These are phyloP conservation scores for Scytalidium sp. DNA, from an alignment of 2,329 filamentous ascomycete genomes.

Conservation along the genomic window DNA sequence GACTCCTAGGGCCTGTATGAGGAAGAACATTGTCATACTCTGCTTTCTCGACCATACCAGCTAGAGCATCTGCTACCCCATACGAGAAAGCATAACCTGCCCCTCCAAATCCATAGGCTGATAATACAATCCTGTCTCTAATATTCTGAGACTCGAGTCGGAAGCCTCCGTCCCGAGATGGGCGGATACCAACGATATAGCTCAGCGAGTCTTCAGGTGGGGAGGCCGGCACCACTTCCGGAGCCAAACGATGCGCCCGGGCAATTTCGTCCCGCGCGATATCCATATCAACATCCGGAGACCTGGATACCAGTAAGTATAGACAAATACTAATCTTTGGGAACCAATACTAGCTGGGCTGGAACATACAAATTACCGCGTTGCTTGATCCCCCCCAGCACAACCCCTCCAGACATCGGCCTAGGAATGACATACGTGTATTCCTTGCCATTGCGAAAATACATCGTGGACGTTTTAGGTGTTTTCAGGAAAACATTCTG, in stretches of 20 bases:
- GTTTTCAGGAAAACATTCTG: conserved; percentile 24
- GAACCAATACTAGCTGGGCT: background rate
- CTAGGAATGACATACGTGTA: conserved; percentile 25
- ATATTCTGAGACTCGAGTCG: conserved; percentile 2
- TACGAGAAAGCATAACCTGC: conserved; percentile 7
- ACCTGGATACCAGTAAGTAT: conserved; percentile 17
- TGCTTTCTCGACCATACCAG: conserved; percentile 4
- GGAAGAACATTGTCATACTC: conserved; percentile 1
- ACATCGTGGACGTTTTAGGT: conserved; percentile 12
- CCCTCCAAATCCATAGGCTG: conserved; percentile 8
- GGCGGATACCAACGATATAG: conserved; percentile 3
- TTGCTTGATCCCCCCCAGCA: conserved; percentile 21
- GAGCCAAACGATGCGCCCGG: conserved; percentile 34
- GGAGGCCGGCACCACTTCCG: conserved; percentile 30
- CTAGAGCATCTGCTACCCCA: conserved; percentile 6
- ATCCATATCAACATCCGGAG: conserved; percentile 31
- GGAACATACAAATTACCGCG: conserved; percentile 1
- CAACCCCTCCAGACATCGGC: conserved; percentile 17
- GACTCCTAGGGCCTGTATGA: background rate
- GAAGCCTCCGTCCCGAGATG: conserved; percentile 2
- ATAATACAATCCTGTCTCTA: background rate
- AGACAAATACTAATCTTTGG: background rate
- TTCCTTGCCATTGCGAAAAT: conserved; percentile 21
- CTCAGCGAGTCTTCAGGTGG: conserved; percentile 18
- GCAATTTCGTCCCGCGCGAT: conserved; percentile 34